A percentile compares a stretch with the other conserved stretches of the same genome.
phyloP scores from a whole-genome alignment of 139 green algal genomes.

The Chlorella vulgaris region DNA sequence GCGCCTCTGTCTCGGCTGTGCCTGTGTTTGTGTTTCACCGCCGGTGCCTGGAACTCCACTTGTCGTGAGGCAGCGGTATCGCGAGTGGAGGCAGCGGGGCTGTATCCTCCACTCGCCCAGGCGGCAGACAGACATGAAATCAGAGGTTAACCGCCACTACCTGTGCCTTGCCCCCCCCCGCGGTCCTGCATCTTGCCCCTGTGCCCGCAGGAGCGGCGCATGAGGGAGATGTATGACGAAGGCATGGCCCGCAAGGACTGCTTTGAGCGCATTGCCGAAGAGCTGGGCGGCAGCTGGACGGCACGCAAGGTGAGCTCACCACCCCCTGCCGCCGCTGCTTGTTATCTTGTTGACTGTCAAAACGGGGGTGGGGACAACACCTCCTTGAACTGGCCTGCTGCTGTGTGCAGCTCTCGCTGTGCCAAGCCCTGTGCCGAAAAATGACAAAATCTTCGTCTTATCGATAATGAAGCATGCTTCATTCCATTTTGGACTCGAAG shows the following conservation, averaged over 20 bases:
- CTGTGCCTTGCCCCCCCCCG: background rate
- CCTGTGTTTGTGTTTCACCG: too few species aligned
- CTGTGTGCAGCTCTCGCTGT: background rate
- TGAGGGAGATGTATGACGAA: background rate
- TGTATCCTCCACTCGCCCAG: too few species aligned
- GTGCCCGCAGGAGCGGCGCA: background rate
- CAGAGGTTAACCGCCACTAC: background rate
- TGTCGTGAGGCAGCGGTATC: too few species aligned
- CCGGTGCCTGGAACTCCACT: too few species aligned
- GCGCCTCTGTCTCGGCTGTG: too few species aligned
- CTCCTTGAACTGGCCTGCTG: background rate
- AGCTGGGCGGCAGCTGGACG: constrained; percentile 1
- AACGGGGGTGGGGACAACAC: background rate
- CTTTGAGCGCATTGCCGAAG: background rate
- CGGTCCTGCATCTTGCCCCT: background rate
- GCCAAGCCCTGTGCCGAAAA: background rate
- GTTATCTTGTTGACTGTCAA: background rate
- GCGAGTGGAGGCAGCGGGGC: too few species aligned
- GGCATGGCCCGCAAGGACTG: background rate
- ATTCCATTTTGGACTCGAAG: too few species aligned
- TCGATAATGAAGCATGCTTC: too few species aligned
- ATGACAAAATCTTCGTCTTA: background rate
- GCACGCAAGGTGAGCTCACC: background rate
- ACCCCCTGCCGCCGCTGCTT: background rate
- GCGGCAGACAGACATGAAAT: background rate